Conservation (phyloP, 257 asterid genomes). For the Craterostigma plantagineum region DNA sequence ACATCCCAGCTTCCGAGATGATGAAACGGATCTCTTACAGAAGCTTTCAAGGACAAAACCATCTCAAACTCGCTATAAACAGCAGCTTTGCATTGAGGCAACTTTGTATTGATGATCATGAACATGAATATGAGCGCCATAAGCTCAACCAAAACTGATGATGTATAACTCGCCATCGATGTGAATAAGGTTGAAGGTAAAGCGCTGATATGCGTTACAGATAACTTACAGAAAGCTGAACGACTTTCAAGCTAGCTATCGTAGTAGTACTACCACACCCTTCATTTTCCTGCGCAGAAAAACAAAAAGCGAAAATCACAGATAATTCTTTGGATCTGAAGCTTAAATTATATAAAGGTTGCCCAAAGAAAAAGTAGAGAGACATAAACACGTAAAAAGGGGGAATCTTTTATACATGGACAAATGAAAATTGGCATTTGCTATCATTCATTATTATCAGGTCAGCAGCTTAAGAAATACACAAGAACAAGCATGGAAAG, state of each 20-base stretch:
- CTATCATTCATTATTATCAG: conserved; percentile 17
- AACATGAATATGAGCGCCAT: conserved; percentile 13
- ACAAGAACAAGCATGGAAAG: conserved; percentile 15
- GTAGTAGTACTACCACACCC: no score
- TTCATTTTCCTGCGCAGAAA: background rate
- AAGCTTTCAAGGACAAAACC: conserved; percentile 34
- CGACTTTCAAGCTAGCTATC: no score
- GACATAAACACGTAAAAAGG: conserved; percentile 7
- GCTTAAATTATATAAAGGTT: conserved; percentile 8
- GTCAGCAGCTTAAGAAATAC: conserved; percentile 9
- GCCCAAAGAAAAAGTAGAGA: conserved; percentile 2
- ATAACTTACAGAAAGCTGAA: no score
- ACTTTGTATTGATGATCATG: conserved; percentile 8
- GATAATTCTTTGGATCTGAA: conserved; percentile 31
- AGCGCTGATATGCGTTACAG: no score
- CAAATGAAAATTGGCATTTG: conserved; percentile 11
- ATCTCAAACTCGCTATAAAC: conserved; percentile 22
- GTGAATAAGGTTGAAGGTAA: conserved; percentile 5
- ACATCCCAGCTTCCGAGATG: conserved; percentile 37
- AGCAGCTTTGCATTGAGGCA: conserved; percentile 18
- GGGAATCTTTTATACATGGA: conserved; percentile 16
- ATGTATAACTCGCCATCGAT: background rate
- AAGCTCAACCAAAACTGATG: conserved; percentile 5
- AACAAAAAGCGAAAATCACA: conserved; percentile 9
- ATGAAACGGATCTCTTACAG: conserved; percentile 28